Base-by-base conservation (phyloP, 169 alveolate species). In the Eimeria acervulina region DNA sequence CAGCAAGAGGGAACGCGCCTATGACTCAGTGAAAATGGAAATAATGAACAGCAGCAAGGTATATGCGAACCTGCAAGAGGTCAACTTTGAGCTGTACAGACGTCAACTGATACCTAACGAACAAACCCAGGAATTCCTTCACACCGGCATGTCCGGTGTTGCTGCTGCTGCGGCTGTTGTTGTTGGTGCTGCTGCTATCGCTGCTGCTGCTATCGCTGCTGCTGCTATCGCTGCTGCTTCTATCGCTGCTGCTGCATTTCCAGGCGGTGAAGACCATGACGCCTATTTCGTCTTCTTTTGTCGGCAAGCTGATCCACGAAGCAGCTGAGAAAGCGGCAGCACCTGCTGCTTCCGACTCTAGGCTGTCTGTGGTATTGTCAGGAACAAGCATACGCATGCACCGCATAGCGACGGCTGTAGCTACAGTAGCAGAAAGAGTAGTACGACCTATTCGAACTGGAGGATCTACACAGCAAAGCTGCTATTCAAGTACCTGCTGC, bases 61-160 rank as follows among this genome's bases (percentile, higher is more conserved):
- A 63, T 21, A 59, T n/a, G 42, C 94, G 38, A 13, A 87, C 94
- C 94, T 87, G 94, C 83, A 87, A 26, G 2, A 87, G 63, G 47
- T 87, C 94, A 38, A 63, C 36, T 87, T 40, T 87, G 51, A 87
- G 94, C 83, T 87, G 94, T 21, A 87, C 81, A 8, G 94, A 63
- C 36, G 33, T 38, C 68, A 87, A 44, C 8, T 59, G 94, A 44
- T 87, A 61, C 78, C 68, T 78, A 28, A 87, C 63, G 28, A 87
- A 42, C 68, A 87, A 31, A 38, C 15, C 31, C 94, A 87, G 68
- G 10, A 87, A 63, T n/a, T 87, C 94, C 68, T 61, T 38, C 31
- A 87, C 83, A 31, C 94, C 94, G 40, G 42, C 83, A n/a, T 87
- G 94, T 12, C 74, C 78, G 44, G 44, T 33, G 83, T 31, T 63